Base-by-base conservation (phyloP, 1,284 basidiomycete species). In the Ceratobasidium sp. region DNA sequence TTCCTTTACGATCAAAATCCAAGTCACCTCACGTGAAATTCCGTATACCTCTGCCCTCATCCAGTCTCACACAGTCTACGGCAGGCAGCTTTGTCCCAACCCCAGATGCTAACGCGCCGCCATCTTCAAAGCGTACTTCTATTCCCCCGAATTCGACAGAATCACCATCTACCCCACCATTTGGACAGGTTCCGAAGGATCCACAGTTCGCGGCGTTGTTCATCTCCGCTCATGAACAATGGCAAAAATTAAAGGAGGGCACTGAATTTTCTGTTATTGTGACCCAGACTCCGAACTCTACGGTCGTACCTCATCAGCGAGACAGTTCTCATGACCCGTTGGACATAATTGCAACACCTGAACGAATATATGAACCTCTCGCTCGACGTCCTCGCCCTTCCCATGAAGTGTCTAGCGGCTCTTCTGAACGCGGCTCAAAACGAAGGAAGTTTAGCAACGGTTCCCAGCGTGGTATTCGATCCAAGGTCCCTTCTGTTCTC, bases 141-240 rank as follows among this genome's bases (percentile, higher is more conserved):
- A n/a, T 28, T 18, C n/a, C 42, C 6, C 38, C 60, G 16, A 18
- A 40, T 3, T 25, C 28, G 0, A 3, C 54, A 28, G 38, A 56
- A 21, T 7, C 49, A 56, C 49, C 21, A 18, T 53, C 6, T 23
- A 18, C 28, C 11, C 40, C 42, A 21, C 6, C 67, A n/a, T 71
- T 44, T 40, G 67, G 67, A 16, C 54, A 51, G 4, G 14, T 51
- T 12, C 67, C 67, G 38, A 38, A 8, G 9, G 48, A 71, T 14
- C 56, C 67, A 7, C 28, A 33, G 6, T 30, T 60, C 21, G 33
- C 42, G 2, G 56, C 28, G 11, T 21, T 71, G 3, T 71, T 60
- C 21, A 42, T 48, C 8, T 49, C 67, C n/a, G 54, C 67, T 12
- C 58, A 56, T 48, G 46, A 71, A 21, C 54, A 71, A 28, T 71